Base-by-base conservation (phyloP, 805 yeast species). In the Teunomyces kruisii region DNA sequence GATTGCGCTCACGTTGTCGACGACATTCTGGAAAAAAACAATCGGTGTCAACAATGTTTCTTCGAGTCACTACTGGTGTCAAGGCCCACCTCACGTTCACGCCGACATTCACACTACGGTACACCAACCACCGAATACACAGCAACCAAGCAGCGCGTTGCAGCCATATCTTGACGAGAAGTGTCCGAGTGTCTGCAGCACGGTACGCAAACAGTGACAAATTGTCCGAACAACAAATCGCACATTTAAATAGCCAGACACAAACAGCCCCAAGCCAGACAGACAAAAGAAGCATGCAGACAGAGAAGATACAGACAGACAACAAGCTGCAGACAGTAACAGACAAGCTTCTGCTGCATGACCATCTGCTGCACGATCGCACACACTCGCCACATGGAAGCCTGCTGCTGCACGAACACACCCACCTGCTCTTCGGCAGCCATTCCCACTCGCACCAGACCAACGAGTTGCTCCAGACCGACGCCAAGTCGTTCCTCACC, bases 391-490 rank as follows among this genome's bases (percentile, higher is more conserved):
- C n/a, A 13, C 30, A 37, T 37, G 40, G 30, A 24, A 8, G 12
- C 3, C 28, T 9, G 28, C 28, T 5, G 5, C 49, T 42, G 31
- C 57, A 59, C 29, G 55, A 44, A 9, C 59, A 51, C 37, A 31
- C 49, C 6, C 54, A 51, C n/a, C n/a, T 22, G 26, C 22, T 17
- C 27, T 19, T 19, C 14, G 45, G 56, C 15, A 37, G 55, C 24
- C 74, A 68, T 48, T 51, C 78, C 13, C 81, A 76, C 55, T 64
- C 67, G 38, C 74, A 74, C 37, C 70, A 65, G 46, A 72, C 78
- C n/a, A 62, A 74, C 45, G 75, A 76, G 45, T 61, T 78, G 39
- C 54, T 68, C 13, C 53, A 63, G 2, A 51, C 62, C 8, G 49
- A 52, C 17, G 46, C 59, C 9, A 46, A 50, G 24, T 62, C 68